A percentile compares a stretch with the other conserved stretches of the same genome.
These are phyloP conservation scores for Salvia sclarea DNA, from an alignment of 305 asterid species.

Conservation along the genomic window DNA sequence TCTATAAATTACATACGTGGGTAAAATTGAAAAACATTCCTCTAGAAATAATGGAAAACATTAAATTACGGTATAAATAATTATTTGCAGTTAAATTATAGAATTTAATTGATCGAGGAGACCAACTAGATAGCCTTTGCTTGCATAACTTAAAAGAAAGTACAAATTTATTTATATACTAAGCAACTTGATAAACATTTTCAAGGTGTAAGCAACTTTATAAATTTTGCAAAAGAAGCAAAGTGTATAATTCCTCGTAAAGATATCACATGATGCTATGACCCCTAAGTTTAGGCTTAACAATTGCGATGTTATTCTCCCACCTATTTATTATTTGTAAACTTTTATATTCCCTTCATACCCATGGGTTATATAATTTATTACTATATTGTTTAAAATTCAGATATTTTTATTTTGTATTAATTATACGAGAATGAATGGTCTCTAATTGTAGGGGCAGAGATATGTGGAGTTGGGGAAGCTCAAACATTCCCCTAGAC, in stretches of 20 bases:
- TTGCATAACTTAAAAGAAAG: conserved; percentile 23
- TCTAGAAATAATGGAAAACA: too few relatives aligned
- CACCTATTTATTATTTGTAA: neutral
- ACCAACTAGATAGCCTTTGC: conserved; percentile 23
- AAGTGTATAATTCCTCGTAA: conserved; percentile 33
- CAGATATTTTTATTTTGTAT: neutral
- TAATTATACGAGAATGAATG: neutral
- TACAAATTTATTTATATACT: conserved; percentile 17
- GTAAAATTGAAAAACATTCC: too few relatives aligned
- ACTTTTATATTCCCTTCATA: neutral
- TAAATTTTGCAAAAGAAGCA: conserved; percentile 30
- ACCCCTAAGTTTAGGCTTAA: conserved; percentile 17
- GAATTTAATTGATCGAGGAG: neutral
- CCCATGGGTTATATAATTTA: neutral
- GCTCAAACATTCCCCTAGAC: too few relatives aligned
- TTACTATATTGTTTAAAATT: neutral
- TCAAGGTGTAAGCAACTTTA: conserved; percentile 33
- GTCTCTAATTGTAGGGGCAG: too few relatives aligned
- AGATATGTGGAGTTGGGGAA: too few relatives aligned
- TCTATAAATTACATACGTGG: too few relatives aligned
- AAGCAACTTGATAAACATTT: conserved; percentile 34
- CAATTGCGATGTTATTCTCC: conserved; percentile 3
- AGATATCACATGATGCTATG: conserved; percentile 31
- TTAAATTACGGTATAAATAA: neutral
- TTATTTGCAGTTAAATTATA: neutral